A percentile compares a stretch with the other conserved stretches of the same genome.
These are phyloP conservation scores for Penicillium simplicissimum DNA, from an alignment of 495 filamentous ascomycete genomes.

Conservation along the genomic window DNA sequence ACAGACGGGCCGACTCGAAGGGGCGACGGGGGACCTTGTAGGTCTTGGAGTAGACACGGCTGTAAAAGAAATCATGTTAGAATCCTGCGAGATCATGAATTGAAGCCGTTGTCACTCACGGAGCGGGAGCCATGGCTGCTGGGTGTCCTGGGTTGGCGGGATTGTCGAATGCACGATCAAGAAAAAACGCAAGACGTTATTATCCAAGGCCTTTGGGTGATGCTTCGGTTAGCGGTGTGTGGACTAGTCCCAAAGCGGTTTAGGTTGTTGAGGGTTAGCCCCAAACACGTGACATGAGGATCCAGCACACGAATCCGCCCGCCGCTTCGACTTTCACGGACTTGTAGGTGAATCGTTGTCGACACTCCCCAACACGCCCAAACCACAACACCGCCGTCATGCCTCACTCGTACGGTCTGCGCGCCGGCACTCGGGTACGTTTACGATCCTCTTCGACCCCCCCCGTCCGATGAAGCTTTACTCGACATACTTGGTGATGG, in stretches of 20 bases:
- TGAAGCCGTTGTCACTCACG: constrained; percentile 41
- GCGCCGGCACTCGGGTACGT: constrained; percentile 86
- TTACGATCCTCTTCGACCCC: constrained; percentile 8
- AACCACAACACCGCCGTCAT: constrained; percentile 61
- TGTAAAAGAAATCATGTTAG: constrained; percentile 38
- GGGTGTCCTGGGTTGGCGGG: constrained; percentile 37
- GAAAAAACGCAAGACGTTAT: neutral
- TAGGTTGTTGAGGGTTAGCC: constrained; percentile 10
- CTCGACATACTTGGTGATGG: neutral
- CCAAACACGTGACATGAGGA: constrained; percentile 8
- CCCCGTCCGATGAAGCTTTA: constrained; percentile 7
- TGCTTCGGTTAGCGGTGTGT: neutral
- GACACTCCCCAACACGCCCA: constrained; percentile 47
- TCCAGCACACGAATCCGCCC: constrained; percentile 11
- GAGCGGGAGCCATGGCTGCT: constrained; percentile 56
- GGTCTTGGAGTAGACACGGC: constrained; percentile 91
- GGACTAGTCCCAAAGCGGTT: constrained; percentile 7
- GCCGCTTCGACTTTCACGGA: constrained; percentile 13
- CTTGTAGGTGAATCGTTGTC: constrained; percentile 32
- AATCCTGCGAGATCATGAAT: constrained; percentile 21
- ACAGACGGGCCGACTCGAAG: constrained; percentile 99
- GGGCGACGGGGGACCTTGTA: constrained; percentile 89
- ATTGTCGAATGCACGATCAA: constrained; percentile 27
- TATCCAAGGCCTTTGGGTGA: neutral
- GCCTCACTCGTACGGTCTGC: constrained; percentile 96